Conservation (phyloP, 2,329 filamentous ascomycete genomes). For the Juglanconis juglandina region DNA sequence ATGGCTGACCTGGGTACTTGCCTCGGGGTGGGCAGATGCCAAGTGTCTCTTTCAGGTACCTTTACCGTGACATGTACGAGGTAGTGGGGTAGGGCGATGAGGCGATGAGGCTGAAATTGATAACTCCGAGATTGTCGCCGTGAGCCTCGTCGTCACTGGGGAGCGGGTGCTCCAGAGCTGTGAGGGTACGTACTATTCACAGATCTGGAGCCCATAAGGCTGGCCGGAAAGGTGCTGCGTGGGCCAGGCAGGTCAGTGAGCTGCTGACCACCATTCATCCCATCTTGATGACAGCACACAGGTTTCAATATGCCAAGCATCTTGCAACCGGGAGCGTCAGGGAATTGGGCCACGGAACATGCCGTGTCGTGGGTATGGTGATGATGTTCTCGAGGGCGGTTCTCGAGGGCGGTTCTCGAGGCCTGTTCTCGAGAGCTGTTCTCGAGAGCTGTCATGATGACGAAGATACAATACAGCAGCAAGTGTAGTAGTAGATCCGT, state of each 20-base stretch:
- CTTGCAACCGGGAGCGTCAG: constrained; percentile 14
- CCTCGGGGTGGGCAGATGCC: neutral
- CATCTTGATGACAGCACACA: neutral
- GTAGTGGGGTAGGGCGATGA: neutral
- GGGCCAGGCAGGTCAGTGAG: neutral
- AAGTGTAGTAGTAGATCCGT: too few species aligned
- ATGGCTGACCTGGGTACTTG: neutral
- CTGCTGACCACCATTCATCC: neutral
- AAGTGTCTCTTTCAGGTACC: neutral
- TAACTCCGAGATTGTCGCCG: neutral
- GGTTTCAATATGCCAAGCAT: constrained; percentile 15
- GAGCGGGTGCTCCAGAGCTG: neutral
- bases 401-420: too few species aligned
- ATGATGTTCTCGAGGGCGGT: neutral
- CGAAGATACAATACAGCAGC: too few species aligned
- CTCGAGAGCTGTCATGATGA: too few species aligned
- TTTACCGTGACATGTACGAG: too few species aligned
- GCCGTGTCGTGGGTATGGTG: neutral
- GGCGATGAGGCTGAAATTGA: neutral
- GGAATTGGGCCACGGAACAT: neutral
- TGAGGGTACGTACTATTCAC: neutral
- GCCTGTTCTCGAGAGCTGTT: too few species aligned
- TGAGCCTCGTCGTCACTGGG: neutral
- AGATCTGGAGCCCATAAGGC: neutral
- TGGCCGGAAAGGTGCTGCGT: neutral